These are phyloP conservation scores for Flaveria bidentis DNA, from an alignment of 129 eudicot genomes.

Conservation along the genomic window DNA sequence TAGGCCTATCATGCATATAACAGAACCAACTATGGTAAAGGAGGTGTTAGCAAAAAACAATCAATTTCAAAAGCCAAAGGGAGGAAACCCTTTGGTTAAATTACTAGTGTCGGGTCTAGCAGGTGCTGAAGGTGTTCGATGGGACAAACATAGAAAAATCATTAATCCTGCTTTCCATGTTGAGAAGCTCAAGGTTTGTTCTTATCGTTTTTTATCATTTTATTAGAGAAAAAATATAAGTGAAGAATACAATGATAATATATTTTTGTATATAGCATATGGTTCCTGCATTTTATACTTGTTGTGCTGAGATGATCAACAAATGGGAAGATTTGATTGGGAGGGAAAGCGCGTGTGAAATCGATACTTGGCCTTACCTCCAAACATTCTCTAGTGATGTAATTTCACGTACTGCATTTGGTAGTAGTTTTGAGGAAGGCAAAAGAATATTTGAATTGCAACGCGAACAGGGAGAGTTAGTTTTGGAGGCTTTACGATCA, in stretches of 20 bases:
- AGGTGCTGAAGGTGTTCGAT: conserved; percentile 9
- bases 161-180: conserved; percentile 39
- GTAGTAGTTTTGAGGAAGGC: conserved; percentile 30
- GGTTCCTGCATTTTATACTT: conserved; percentile 24
- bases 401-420: conserved; percentile 33
- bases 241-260: background rate
- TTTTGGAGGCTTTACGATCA: conserved; percentile 12
- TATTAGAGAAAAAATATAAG: too few species aligned
- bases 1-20: conserved; percentile 23
- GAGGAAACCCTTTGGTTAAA: conserved; percentile 26
- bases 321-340: conserved; percentile 22
- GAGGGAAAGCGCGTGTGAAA: conserved; percentile 15
- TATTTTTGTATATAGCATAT: conserved; percentile 21
- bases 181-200: conserved; percentile 37
- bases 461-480: conserved; percentile 21
- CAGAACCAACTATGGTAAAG: conserved; percentile 22
- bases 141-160: conserved; percentile 39
- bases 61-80: conserved; percentile 27
- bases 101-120: conserved; percentile 25
- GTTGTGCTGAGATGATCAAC: conserved; percentile 25
- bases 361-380: conserved; percentile 31
- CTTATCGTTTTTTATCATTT: background rate
- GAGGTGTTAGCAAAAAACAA: conserved; percentile 21
- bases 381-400: conserved; percentile 17
- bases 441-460: conserved; percentile 31